Evolutionary conservation across 139 green algal species (phyloP).

Genomic region (Micractinium conductrix): DNA sequence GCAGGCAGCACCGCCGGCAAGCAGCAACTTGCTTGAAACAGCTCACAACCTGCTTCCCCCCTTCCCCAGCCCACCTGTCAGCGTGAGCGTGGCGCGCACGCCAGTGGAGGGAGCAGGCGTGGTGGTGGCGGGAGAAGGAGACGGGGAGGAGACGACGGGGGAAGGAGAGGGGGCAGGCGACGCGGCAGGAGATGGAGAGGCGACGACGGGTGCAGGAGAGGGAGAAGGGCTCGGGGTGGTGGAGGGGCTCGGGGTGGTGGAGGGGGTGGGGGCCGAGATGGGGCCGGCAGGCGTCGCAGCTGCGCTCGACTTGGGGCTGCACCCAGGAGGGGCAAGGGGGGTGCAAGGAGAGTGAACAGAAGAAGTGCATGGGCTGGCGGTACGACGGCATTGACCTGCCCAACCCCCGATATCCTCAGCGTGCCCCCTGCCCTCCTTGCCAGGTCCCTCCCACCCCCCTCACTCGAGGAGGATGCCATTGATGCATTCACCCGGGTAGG

Average conservation of each 20-base stretch:
- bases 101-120: background rate
- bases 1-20: no score
- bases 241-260: background rate
- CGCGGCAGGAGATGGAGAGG: no score
- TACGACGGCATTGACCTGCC: no score
- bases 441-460: background rate
- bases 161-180: background rate
- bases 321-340: background rate
- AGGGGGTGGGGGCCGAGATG: background rate
- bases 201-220: background rate
- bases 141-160: background rate
- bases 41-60: no score
- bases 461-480: slow-evolving; percentile 9
- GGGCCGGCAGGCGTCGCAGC: background rate
- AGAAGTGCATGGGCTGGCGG: no score
- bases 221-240: background rate
- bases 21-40: no score
- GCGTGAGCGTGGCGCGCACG: no score
- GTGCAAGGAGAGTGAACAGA: no score
- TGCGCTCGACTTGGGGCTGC: background rate
- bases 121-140: background rate
- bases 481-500: background rate
- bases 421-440: no score
- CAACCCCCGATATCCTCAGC: no score
- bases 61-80: no score